Conservation (phyloP, 176 grass and related monocot species). For the Poa annua region DNA sequence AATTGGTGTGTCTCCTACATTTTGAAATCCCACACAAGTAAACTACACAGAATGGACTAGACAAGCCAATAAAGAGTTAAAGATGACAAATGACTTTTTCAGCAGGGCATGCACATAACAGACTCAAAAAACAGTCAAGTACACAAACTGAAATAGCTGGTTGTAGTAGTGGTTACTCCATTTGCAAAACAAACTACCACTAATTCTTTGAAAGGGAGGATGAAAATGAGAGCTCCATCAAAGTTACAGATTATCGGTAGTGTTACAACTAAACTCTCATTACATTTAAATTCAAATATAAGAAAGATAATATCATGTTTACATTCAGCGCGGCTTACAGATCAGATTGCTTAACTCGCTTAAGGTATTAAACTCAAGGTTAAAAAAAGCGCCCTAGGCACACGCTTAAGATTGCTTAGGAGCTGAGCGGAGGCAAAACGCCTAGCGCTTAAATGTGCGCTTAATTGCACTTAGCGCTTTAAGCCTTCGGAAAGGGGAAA, state of each 20-base stretch:
- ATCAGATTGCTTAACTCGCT: not conserved
- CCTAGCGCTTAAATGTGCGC: too few relatives aligned
- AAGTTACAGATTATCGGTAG: not conserved
- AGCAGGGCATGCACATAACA: slow-evolving; percentile 4
- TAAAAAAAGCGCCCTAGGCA: too few relatives aligned
- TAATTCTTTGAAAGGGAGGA: slow-evolving; percentile 19
- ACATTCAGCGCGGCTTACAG: not conserved
- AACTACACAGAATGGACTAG: not conserved
- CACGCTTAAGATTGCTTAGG: too few relatives aligned
- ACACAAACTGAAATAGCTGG: not conserved
- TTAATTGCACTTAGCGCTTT: too few relatives aligned
- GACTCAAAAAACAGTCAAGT: not conserved
- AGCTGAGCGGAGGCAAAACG: too few relatives aligned
- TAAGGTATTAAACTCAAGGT: not conserved
- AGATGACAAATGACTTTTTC: not conserved
- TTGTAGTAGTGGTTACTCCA: not conserved
- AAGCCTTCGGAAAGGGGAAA: too few relatives aligned
- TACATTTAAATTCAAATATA: slow-evolving; percentile 17
- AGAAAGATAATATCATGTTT: slow-evolving; percentile 15
- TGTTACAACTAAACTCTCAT: not conserved
- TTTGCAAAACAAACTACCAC: not conserved
- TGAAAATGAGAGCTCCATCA: not conserved
- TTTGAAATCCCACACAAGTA: not conserved
- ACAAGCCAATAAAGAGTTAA: slow-evolving; percentile 10
- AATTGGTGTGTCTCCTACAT: not conserved